Conservation (phyloP, 2,329 filamentous ascomycete species). For the Aspergillus awamori region DNA sequence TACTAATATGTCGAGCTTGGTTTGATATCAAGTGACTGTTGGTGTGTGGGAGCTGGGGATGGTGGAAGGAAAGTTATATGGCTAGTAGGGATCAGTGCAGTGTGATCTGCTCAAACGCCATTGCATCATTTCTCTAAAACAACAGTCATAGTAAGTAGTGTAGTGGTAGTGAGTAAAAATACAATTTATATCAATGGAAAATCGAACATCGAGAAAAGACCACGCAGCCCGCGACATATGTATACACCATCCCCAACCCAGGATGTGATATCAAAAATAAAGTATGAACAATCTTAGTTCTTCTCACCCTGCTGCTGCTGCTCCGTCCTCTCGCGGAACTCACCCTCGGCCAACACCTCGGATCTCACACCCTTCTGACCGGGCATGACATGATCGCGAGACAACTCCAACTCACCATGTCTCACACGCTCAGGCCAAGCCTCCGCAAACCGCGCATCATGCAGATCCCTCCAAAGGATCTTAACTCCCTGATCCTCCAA, state of each 20-base stretch:
- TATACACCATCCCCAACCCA: constrained; percentile 2
- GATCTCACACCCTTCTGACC: constrained; percentile 29
- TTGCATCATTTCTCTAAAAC: constrained; percentile 18
- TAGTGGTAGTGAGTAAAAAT: constrained; percentile 25
- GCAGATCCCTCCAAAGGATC: constrained; percentile 50
- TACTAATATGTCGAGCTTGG: too few species aligned
- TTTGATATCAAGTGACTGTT: too few species aligned
- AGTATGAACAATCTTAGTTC: constrained; percentile 11
- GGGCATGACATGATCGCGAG: constrained; percentile 40
- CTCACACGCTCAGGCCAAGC: constrained; percentile 48
- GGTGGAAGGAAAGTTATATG: too few species aligned
- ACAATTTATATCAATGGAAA: constrained; percentile 23
- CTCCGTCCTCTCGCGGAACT: constrained; percentile 30
- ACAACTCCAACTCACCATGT: constrained; percentile 46
- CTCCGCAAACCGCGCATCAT: constrained; percentile 47
- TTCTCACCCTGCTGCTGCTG: constrained; percentile 8
- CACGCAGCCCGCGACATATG: constrained; percentile 4
- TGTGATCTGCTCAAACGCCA: constrained; percentile 23
- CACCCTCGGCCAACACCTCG: constrained; percentile 29
- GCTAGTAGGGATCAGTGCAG: neutral
- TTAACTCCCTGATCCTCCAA: constrained; percentile 39
- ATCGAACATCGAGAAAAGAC: too few species aligned
- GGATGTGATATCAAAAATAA: constrained; percentile 19
- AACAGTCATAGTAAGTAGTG: constrained; percentile 2
- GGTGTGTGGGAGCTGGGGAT: too few species aligned